These are phyloP conservation scores for Talaromyces islandicus DNA, from an alignment of 2,329 filamentous ascomycete genomes.

Conservation along the genomic window DNA sequence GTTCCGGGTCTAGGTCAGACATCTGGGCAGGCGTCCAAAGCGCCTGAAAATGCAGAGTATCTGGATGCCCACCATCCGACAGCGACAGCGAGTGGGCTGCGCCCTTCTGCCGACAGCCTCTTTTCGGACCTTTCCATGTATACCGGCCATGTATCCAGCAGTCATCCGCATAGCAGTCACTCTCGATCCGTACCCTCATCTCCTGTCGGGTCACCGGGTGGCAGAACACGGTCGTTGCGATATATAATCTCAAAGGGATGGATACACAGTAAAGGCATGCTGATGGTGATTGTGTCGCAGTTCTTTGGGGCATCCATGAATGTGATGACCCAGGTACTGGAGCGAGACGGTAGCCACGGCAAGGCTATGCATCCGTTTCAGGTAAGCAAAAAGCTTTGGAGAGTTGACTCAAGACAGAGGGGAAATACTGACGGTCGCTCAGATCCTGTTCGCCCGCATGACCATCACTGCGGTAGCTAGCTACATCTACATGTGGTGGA, in stretches of 20 bases:
- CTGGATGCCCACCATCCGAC: not conserved
- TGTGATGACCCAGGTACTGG: conserved; percentile 68
- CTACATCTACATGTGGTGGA: conserved; percentile 67
- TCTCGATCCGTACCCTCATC: conserved; percentile 5
- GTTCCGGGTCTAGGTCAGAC: not conserved
- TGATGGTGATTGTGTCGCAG: conserved; percentile 68
- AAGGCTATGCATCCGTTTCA: conserved; percentile 75
- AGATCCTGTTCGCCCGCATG: conserved; percentile 76
- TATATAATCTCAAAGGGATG: conserved; percentile 37
- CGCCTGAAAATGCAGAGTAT: not conserved
- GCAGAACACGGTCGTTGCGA: conserved; percentile 20
- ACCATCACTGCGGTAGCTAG: conserved; percentile 63
- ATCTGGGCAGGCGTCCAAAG: not conserved
- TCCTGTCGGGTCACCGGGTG: not conserved
- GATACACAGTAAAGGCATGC: conserved; percentile 63
- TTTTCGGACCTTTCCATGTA: conserved; percentile 20
- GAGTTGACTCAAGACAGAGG: not conserved
- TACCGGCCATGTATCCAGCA: conserved; percentile 12
- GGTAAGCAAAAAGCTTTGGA: conserved; percentile 24
- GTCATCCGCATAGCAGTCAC: conserved; percentile 10
- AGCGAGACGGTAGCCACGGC: conserved; percentile 60
- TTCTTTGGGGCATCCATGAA: conserved; percentile 84
- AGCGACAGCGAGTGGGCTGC: not conserved
- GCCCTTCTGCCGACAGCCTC: conserved; percentile 15
- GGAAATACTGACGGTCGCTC: not conserved